Evolutionary conservation across 1,139 yeast species (phyloP).

Genomic region (Yamadazyma siamensis): DNA sequence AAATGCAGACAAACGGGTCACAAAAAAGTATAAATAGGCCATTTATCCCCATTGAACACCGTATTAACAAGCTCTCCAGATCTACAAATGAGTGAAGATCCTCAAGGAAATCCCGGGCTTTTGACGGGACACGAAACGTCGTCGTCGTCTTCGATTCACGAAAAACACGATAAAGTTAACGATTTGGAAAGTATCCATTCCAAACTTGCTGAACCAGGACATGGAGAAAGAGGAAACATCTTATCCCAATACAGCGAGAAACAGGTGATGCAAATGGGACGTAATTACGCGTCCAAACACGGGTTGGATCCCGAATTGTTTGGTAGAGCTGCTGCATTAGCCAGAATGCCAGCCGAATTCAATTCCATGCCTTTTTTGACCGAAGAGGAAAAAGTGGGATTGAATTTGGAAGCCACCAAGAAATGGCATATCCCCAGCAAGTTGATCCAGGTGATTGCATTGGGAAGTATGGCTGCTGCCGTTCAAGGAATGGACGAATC

Average conservation of each 20-base stretch:
- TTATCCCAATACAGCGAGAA: constrained; percentile 59
- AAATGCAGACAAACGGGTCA: too few relatives aligned
- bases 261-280: constrained; percentile 70
- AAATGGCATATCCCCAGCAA: constrained; percentile 64
- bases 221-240: constrained; percentile 50
- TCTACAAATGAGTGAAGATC: too few relatives aligned
- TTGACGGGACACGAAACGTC: too few relatives aligned
- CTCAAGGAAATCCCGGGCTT: too few relatives aligned
- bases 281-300: constrained; percentile 60
- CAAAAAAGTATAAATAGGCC: too few relatives aligned
- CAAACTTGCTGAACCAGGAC: constrained; percentile 19
- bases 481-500: constrained; percentile 94
- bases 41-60: too few relatives aligned
- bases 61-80: too few relatives aligned
- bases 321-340: constrained; percentile 72
- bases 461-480: constrained; percentile 86
- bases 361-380: constrained; percentile 55
- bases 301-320: constrained; percentile 64
- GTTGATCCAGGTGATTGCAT: constrained; percentile 60
- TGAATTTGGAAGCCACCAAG: constrained; percentile 57
- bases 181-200: constrained; percentile 26
- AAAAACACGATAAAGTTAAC: constrained; percentile 16
- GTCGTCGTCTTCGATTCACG: constrained; percentile 18
- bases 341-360: constrained; percentile 60
- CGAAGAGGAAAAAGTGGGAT: constrained; percentile 56